Evolutionary conservation across 2,329 filamentous ascomycete species (phyloP), one percentile per base, ranked within the genome.

Genomic region (Arachnopeziza araneosa): DNA sequence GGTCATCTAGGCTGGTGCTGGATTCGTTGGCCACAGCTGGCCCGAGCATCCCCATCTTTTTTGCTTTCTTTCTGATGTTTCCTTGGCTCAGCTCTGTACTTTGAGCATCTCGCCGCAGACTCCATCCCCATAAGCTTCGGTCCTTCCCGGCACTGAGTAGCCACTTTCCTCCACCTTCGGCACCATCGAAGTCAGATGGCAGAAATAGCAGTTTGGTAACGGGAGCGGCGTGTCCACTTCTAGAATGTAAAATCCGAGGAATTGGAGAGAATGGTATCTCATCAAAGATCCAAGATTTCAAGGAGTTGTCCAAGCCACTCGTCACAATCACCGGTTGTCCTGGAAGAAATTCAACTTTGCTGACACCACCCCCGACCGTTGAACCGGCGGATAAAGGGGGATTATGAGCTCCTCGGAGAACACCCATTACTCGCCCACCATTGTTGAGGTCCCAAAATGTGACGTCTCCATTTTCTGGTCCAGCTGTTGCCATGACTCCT

Each of bases 251-350:
- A 24, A 91, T 88, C 21, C 93, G 85, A 1, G 95, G 95, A 12
- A 93, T 82, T 0, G 93, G 87, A 0, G 90, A 95, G 72, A 96
- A 96, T 0, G 93, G 93, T 0, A 87, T 88, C 73, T 96, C 88
- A 70, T 98, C 93, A 68, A 97, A 96, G 63, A 98, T 95, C 93
- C 93, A 97, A 5, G 92, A 93, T 73, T 93, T 96, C 61, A 99
- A 78, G 10, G 93, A 91, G 75, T 99, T 99, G 73, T 99, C 95
- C 54, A 90, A 81, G 4, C 95, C 96, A 65, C 91, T 95, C 10
- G 92, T 96, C 26, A 98, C 80, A 50, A 99, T 83, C 2, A 98
- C 88, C 5, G 91, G 89, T 72, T 99, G 96, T 0, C 93, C 93
- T 19, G 87, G 79, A 12, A 99, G 79, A 69, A 99, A 99, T 69